A percentile compares a stretch with the other conserved stretches of the same genome.
These are phyloP conservation scores for Pachysolen tannophilus DNA, from an alignment of 805 yeast species.

Conservation along the genomic window DNA sequence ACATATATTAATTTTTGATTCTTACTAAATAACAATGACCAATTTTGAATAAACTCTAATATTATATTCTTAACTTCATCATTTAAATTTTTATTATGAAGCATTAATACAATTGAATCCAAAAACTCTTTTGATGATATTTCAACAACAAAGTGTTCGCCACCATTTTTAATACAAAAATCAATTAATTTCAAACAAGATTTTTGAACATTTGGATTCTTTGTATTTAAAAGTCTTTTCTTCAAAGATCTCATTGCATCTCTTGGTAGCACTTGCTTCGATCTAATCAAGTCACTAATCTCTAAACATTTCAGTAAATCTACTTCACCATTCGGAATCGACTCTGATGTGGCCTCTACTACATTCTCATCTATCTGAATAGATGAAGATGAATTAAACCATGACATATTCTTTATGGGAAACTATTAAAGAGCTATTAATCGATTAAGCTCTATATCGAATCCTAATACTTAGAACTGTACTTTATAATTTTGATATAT, in stretches of 20 bases:
- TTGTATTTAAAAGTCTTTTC: slow-evolving; percentile 53
- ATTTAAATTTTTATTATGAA: slow-evolving; percentile 24
- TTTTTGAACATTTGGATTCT: slow-evolving; percentile 74
- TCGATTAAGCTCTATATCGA: too few relatives aligned
- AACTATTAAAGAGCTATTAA: too few relatives aligned
- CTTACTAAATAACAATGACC: slow-evolving; percentile 68
- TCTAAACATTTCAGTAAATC: slow-evolving; percentile 70
- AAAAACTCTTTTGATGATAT: slow-evolving; percentile 79
- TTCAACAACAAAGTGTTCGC: slow-evolving; percentile 73
- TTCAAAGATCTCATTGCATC: slow-evolving; percentile 83
- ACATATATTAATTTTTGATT: slow-evolving; percentile 62
- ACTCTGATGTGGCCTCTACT: slow-evolving; percentile 73
- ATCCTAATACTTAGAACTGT: too few relatives aligned
- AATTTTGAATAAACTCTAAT: slow-evolving; percentile 60
- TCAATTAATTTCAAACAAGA: slow-evolving; percentile 74
- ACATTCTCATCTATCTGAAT: slow-evolving; percentile 53
- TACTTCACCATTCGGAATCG: slow-evolving; percentile 87
- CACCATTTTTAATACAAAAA: slow-evolving; percentile 88
- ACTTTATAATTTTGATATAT: too few relatives aligned
- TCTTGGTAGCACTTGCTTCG: slow-evolving; percentile 69
- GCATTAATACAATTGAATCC: slow-evolving; percentile 57
- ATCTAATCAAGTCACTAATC: slow-evolving; percentile 77
- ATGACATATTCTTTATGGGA: slow-evolving; percentile 39
- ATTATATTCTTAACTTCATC: slow-evolving; percentile 51
- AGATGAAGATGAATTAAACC: slow-evolving; percentile 35